Evolutionary conservation across 805 yeast genomes (phyloP), one percentile per base, ranked within the genome.

Genomic region (Cyberlindnera galapagoensis): DNA sequence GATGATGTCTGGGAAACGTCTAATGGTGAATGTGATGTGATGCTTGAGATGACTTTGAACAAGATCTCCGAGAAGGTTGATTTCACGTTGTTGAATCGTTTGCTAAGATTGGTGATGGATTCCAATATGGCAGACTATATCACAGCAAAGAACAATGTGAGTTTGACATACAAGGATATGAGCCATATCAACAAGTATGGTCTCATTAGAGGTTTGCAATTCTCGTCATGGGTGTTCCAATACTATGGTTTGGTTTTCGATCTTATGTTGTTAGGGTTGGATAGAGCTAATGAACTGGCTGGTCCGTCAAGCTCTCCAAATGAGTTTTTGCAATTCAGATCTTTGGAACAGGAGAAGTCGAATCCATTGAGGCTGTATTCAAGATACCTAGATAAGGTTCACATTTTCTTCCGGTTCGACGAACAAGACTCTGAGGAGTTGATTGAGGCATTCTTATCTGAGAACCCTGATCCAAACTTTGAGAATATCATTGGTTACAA

Each of bases 81-180:
- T 49, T 72, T 92, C 36, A 86, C 97, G 0, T 61, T 92, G 33
- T 60, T 92, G 39, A 92, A 90, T 54, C 71, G 95, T 40, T 60
- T 92, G 26, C 58, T 92, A 34, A 63, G 95, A 33, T 66, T 92
- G 38, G 69, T 92, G 24, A 75, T 87, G 44, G 98, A 92, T 50
- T 80, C 94, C 1, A 83, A 81, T 44, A 74, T 92, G 47, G 98
- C 97, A 4, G 97, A 92, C 57, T 92, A 92, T 53, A 80, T 92
- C 47, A 80, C 95, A 2, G 80, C 97, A 0, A 88, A 88, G 54
- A 86, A 86, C 60, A 92, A 92, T 49, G 76, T 88, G 14, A 70
- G 75, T 15, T 49, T 92, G 14, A 69, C 86, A 2, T 94, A 79
- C 58, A 92, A 92, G 55, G 99, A 92, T 52, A 92, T 92, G 99